Conservation (phyloP, 768 basidiomycete genomes). For the Pisolithus orientalis region DNA sequence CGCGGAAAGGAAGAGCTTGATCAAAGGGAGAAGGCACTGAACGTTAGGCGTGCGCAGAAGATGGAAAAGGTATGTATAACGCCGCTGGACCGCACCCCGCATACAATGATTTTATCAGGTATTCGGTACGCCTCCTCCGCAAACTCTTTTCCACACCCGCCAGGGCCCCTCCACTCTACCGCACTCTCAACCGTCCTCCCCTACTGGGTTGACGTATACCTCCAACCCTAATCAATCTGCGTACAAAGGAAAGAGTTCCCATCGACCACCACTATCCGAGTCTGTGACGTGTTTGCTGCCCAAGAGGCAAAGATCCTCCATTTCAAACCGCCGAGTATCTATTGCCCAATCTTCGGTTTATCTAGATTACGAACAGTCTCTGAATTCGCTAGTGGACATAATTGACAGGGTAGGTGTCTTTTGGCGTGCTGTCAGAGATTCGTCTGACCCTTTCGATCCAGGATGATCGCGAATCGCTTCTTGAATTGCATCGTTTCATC, state of each 20-base stretch:
- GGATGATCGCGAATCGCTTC: conserved; percentile 73
- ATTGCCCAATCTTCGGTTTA: conserved; percentile 48
- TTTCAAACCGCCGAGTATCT: conserved; percentile 13
- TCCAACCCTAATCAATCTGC: conserved; percentile 46
- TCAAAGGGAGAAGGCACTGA: conserved; percentile 69
- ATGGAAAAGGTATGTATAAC: conserved; percentile 69
- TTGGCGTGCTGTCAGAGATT: not conserved
- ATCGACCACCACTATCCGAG: conserved; percentile 58
- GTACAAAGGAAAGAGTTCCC: conserved; percentile 40
- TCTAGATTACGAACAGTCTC: conserved; percentile 71
- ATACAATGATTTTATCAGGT: conserved; percentile 39
- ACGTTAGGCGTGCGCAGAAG: conserved; percentile 74
- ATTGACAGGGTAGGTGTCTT: conserved; percentile 58
- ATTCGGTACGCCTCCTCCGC: conserved; percentile 77
- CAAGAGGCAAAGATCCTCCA: conserved; percentile 9
- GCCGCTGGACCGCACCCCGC: not conserved
- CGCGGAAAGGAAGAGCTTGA: conserved; percentile 65
- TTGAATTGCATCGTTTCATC: conserved; percentile 68
- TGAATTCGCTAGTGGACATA: conserved; percentile 77
- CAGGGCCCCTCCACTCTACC: conserved; percentile 31
- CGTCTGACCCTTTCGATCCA: conserved; percentile 21
- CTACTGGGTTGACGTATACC: conserved; percentile 10
- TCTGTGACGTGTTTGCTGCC: conserved; percentile 50
- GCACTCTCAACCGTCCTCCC: conserved; percentile 24
- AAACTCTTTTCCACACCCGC: conserved; percentile 69